Base-by-base conservation (phyloP, 306 rosid genomes). In the Dryas octopetala region DNA sequence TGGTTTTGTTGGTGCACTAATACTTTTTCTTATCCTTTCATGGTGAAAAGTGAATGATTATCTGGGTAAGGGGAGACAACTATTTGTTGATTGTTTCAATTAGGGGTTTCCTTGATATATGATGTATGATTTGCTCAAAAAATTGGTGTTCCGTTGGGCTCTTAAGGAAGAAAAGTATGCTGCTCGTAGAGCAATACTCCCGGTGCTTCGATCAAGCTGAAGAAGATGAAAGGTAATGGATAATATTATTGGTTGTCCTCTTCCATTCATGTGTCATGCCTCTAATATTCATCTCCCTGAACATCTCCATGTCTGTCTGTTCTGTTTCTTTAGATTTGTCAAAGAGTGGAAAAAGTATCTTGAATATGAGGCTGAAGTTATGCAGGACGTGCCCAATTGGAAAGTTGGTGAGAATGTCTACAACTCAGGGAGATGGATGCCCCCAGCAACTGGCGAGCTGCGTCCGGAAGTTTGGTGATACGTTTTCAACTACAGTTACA, bases 341-440 rank as follows among this genome's bases (percentile, higher is more conserved):
- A 79, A 72, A 72, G 99, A 96, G 90, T 96, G 99, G 99, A 89
- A 92, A 82, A 92, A 89, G 75, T 96, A 96, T 81, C 97, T 96
- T 4, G 97, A 90, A 16, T 92, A 92, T 45, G 98, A 96, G 89
- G 99, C 99, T 0, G 97, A 96, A 52, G 92, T 96, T 48, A 96
- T 96, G 99, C 90, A 92, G 92, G 97, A 96, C 49, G 99, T 96
- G 62, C 99, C 99, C 6, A 96, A 97, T 23, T 92, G 99, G 98
- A 96, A 96, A 88, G 99, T 96, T 58, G 99, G 99, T 48, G 97
- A 85, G 73, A 96, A 54, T 68, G 99, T 96, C 47, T 96, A 96
- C 74, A 45, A 96, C 82, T 90, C 97, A n/a, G 97, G 97, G 41
- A 92, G 82, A 88, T 96, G 99, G 99, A 75, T 92, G 87, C 94